A percentile compares a stretch with the other conserved stretches of the same genome.
Evolutionary conservation across 805 yeast genomes (phyloP).

Genomic region (Sporopachydermia lactativora): DNA sequence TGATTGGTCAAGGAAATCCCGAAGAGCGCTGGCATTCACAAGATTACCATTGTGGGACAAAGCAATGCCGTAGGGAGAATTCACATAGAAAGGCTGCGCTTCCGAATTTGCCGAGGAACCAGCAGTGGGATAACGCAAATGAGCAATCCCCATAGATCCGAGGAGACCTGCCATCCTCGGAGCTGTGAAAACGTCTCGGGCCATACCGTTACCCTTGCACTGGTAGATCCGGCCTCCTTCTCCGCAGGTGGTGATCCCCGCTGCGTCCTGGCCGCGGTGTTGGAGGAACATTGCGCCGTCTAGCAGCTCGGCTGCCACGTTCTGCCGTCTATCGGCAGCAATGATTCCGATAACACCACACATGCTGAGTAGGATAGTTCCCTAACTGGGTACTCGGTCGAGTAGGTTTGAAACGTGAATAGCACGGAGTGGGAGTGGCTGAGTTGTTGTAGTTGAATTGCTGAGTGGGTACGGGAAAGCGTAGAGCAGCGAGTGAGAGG

Average conservation of each 20-base stretch:
- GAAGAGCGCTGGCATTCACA: conserved; percentile 71
- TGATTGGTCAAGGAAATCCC: conserved; percentile 72
- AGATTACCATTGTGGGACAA: conserved; percentile 91
- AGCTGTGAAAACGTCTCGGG: conserved; percentile 89
- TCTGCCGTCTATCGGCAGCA: conserved; percentile 54
- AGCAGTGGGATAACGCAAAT: conserved; percentile 93
- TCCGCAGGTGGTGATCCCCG: conserved; percentile 97
- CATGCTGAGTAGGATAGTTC: too few species aligned
- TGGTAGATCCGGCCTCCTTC: conserved; percentile 86
- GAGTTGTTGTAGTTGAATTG: too few species aligned
- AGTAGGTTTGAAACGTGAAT: too few species aligned
- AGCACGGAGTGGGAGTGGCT: too few species aligned
- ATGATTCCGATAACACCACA: conserved; percentile 92
- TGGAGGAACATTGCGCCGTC: conserved; percentile 90
- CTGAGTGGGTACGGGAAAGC: too few species aligned
- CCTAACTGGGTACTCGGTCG: too few species aligned
- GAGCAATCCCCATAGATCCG: conserved; percentile 94
- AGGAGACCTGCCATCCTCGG: conserved; percentile 61
- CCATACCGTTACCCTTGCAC: conserved; percentile 99
- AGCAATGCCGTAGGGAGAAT: conserved; percentile 89
- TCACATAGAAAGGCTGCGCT: conserved; percentile 97
- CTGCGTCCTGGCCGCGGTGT: conserved; percentile 98
- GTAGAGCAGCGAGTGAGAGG: too few species aligned
- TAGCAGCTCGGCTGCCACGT: conserved; percentile 79
- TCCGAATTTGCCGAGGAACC: conserved; percentile 92